Evolutionary conservation across 495 filamentous ascomycete genomes (phyloP), one percentile per base, ranked within the genome.

Genomic region (Penicillium verhagenii): DNA sequence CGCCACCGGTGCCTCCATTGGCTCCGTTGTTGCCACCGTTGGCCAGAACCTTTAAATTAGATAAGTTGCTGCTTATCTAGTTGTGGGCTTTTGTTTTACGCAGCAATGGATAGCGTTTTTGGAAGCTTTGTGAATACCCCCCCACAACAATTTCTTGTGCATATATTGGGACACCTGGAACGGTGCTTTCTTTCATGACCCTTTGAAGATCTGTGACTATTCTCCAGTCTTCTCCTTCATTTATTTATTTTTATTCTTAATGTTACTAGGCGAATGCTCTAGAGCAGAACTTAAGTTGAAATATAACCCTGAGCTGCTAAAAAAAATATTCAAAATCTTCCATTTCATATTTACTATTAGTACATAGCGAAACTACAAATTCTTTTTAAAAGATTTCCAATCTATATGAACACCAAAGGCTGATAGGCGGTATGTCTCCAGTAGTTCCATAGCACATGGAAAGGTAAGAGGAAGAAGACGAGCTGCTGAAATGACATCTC

Each of bases 21-120:
- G 73, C 48, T 25, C 57, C 19, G 56, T 74, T 37, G 65, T 73
- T 35, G 60, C 59, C 48, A 72, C 69, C 47, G 44, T 76, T 44
- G 70, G 65, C 50, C 7, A 57, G 20, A 73, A 72, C 69, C 59
- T 75, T 50, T 71, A 69, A 69, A 65, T 39, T 51, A 47, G 47
- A 33, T 50, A 38, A 46, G 23, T 39, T 8, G 25, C 38, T 53
- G n/a, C 28, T 50, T 53, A 20, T 44, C 47, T 45, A 35, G 25
- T 25, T 33, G 47, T 35, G 11, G 47, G 20, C 11, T 38, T n/a
- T 55, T 55, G 35, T 33, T 60, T 61, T 50, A 52, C 53, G 63
- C 56, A 57, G 59, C 63, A 47, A 62, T 51, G 63, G 53, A 59
- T 48, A 65, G 57, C 57, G 55, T 54, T 58, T 55, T 37, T 52